phyloP scores from a whole-genome alignment of 345 rosid species.

The Conringia planisiliqua region DNA sequence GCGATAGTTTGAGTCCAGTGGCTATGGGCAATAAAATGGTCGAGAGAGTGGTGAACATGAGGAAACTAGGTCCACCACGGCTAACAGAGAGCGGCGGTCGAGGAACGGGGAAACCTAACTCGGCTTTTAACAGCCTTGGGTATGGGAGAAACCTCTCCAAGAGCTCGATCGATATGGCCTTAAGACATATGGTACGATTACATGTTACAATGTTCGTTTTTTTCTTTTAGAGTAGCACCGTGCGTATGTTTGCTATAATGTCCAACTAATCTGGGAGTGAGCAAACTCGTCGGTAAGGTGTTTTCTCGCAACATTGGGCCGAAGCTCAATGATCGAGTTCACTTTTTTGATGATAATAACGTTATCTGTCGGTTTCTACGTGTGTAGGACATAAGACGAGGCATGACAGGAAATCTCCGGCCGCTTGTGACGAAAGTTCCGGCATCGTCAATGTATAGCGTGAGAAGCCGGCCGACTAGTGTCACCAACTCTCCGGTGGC shows the following conservation, averaged over 20 bases:
- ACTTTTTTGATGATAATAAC: neutral
- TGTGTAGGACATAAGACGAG: conserved; percentile 75
- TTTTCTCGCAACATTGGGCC: too few species aligned
- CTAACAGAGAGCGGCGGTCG: conserved; percentile 37
- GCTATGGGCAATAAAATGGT: conserved; percentile 81
- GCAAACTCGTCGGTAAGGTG: too few species aligned
- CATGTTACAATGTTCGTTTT: neutral
- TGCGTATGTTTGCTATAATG: neutral
- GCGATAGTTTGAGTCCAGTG: conserved; percentile 63
- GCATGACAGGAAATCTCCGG: conserved; percentile 58
- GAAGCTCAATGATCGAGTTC: neutral
- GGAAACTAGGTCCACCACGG: conserved; percentile 75
- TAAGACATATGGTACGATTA: conserved; percentile 74
- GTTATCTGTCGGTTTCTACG: neutral
- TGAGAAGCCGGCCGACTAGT: conserved; percentile 55
- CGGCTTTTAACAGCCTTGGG: conserved; percentile 53
- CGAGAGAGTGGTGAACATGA: conserved; percentile 85
- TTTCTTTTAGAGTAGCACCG: neutral
- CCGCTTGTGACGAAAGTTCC: conserved; percentile 69
- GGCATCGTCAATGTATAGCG: conserved; percentile 76
- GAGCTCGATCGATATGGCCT: conserved; percentile 87
- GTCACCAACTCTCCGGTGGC: conserved; percentile 71
- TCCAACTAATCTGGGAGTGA: too few species aligned
- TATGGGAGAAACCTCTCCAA: conserved; percentile 86
- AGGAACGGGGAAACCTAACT: conserved; percentile 29